Conservation (phyloP, 2,329 filamentous ascomycete genomes). For the Pseudogymnoascus sp. region DNA sequence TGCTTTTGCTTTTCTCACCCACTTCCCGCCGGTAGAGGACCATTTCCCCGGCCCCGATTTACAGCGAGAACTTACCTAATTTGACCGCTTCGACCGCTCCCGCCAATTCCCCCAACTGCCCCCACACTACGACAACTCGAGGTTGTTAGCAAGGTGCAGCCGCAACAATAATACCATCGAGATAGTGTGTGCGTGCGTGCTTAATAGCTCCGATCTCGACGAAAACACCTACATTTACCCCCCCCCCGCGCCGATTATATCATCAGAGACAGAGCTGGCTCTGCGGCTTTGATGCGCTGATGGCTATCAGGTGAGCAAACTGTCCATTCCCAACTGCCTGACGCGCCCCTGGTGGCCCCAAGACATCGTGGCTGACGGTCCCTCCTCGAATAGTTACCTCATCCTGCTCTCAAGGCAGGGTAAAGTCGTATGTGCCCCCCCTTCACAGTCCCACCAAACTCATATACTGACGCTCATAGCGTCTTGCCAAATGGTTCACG, state of each 20-base stretch:
- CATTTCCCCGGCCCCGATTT: neutral
- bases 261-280: conserved; percentile 5
- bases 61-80: conserved; percentile 7
- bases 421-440: conserved; percentile 77
- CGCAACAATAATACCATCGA: conserved; percentile 4
- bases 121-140: conserved; percentile 1
- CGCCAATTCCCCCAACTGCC: neutral
- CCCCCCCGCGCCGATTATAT: neutral
- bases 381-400: conserved; percentile 60
- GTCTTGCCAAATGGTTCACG: conserved; percentile 98
- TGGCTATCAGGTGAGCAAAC: conserved; percentile 42
- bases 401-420: conserved; percentile 96
- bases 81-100: neutral
- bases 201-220: neutral
- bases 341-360: conserved; percentile 10
- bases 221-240: neutral
- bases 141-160: neutral
- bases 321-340: conserved; percentile 7
- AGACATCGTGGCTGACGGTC: neutral
- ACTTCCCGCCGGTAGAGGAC: neutral
- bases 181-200: neutral
- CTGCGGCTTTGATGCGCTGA: conserved; percentile 23
- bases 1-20: conserved; percentile 8
- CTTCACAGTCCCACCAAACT: conserved; percentile 25
- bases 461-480: conserved; percentile 43